phyloP scores from a whole-genome alignment of 306 rosid genomes.

The Castanea crenata region DNA sequence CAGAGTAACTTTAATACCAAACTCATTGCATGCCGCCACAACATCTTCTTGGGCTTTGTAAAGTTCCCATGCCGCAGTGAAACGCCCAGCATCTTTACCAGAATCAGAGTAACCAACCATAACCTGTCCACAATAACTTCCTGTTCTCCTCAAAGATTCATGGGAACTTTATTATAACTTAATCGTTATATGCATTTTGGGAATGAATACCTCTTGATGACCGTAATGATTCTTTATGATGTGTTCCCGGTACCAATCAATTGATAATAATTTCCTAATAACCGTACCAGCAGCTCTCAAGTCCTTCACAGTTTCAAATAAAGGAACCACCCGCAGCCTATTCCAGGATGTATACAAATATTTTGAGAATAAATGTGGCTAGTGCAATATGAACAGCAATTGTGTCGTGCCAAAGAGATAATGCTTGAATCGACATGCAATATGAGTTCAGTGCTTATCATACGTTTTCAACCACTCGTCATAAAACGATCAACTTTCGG shows the following conservation, averaged over 20 bases:
- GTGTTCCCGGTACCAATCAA: constrained; percentile 90
- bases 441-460: background rate
- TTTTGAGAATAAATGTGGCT: constrained; percentile 2
- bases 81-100: constrained; percentile 97
- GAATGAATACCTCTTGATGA: constrained; percentile 74
- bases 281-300: constrained; percentile 86
- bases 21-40: constrained; percentile 86
- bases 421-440: background rate
- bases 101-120: constrained; percentile 99
- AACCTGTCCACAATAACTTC: constrained; percentile 53
- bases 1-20: constrained; percentile 78
- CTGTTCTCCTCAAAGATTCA: constrained; percentile 18
- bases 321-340: constrained; percentile 94
- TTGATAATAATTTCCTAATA: constrained; percentile 72
- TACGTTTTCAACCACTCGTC: background rate
- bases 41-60: constrained; percentile 99
- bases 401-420: background rate
- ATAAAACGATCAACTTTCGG: background rate
- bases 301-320: constrained; percentile 94
- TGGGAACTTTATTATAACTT: background rate
- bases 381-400: background rate
- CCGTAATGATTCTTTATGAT: constrained; percentile 71
- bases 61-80: constrained; percentile 96
- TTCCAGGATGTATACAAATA: constrained; percentile 14
- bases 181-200: background rate